These are phyloP conservation scores for Russula vinacea DNA, from an alignment of 768 basidiomycete genomes.

Conservation along the genomic window DNA sequence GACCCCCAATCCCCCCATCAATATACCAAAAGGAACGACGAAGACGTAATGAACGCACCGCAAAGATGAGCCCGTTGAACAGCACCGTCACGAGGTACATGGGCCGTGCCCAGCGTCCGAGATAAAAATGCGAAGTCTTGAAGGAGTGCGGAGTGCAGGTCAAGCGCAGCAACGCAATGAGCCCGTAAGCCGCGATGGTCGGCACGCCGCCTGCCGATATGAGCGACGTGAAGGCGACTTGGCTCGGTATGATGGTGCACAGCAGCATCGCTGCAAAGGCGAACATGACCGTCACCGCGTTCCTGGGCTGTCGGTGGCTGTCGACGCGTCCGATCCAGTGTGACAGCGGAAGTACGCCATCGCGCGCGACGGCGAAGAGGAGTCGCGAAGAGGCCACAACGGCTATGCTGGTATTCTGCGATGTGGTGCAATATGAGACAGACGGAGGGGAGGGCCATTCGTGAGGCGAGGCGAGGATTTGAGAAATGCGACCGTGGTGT, in stretches of 20 bases:
- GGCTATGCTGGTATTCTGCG: conserved; percentile 79
- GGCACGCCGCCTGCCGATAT: conserved; percentile 84
- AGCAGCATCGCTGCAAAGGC: conserved; percentile 69
- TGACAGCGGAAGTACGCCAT: conserved; percentile 84
- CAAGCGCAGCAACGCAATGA: conserved; percentile 73
- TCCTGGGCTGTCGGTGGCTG: conserved; percentile 65
- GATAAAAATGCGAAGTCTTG: conserved; percentile 65
- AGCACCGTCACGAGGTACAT: conserved; percentile 66
- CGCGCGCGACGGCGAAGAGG: conserved; percentile 90
- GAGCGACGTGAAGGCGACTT: conserved; percentile 89
- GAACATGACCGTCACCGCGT: conserved; percentile 86
- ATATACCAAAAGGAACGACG: neutral
- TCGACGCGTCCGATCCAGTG: conserved; percentile 80
- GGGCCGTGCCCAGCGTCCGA: conserved; percentile 61
- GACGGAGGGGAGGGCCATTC: neutral
- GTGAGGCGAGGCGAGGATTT: neutral
- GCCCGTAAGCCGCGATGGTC: conserved; percentile 83
- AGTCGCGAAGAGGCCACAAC: conserved; percentile 87
- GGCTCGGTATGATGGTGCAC: conserved; percentile 86
- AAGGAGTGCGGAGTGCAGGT: conserved; percentile 77
- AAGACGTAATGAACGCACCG: conserved; percentile 47
- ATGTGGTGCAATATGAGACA: neutral
- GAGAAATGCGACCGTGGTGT: too few species aligned
- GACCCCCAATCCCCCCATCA: too few species aligned
- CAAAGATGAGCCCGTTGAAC: conserved; percentile 74